A percentile compares a stretch with the other conserved stretches of the same genome.
phyloP scores from a whole-genome alignment of 257 asterid genomes.

The Gentiana straminea region DNA sequence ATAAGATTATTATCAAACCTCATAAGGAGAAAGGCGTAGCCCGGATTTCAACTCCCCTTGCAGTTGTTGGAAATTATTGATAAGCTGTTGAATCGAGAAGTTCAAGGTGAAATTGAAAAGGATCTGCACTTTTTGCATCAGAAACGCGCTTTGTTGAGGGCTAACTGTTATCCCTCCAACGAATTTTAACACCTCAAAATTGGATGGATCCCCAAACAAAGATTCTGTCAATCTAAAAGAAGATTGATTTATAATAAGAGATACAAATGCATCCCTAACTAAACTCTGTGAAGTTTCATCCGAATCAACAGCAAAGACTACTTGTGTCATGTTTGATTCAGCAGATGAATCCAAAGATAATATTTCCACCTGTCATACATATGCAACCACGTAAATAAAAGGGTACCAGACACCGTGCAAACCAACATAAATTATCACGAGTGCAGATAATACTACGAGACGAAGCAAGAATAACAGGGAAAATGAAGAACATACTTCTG shows the following conservation, averaged over 20 bases:
- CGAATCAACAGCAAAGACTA: constrained; percentile 35
- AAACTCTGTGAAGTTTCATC: constrained; percentile 24
- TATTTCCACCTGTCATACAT: constrained; percentile 24
- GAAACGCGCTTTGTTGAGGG: constrained; percentile 80
- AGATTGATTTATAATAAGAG: constrained; percentile 21
- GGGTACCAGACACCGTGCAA: background rate
- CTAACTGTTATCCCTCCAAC: constrained; percentile 78
- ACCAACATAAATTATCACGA: background rate
- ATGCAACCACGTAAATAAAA: background rate
- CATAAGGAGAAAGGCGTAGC: constrained; percentile 61
- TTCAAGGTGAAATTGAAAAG: constrained; percentile 89
- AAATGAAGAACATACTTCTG: constrained; percentile 40
- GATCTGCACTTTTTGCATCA: constrained; percentile 61
- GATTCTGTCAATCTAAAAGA: constrained; percentile 44
- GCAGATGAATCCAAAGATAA: constrained; percentile 22
- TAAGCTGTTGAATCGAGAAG: constrained; percentile 64
- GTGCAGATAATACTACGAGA: background rate
- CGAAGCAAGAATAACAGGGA: constrained; percentile 7
- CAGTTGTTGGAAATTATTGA: constrained; percentile 55
- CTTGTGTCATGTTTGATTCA: constrained; percentile 21
- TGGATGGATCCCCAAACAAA: constrained; percentile 69
- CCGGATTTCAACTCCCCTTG: constrained; percentile 64
- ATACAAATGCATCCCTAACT: constrained; percentile 23
- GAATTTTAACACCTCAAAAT: constrained; percentile 75
- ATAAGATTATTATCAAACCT: constrained; percentile 30